These are phyloP conservation scores for Isabelozyma heimii DNA, from an alignment of 805 yeast species.

Conservation along the genomic window DNA sequence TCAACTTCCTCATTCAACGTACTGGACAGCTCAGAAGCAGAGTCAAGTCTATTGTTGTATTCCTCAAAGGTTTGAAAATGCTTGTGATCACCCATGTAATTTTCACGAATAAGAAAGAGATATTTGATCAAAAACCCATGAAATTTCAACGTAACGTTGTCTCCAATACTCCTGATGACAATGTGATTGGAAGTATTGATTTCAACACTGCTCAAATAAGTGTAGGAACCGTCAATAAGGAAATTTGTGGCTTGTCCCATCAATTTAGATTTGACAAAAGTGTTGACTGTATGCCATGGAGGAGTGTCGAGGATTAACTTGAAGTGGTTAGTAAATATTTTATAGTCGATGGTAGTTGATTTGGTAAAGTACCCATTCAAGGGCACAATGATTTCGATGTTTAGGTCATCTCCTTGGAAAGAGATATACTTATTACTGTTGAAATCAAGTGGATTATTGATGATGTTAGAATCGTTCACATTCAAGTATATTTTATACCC, in stretches of 20 bases:
- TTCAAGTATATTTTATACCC: slow-evolving; percentile 66
- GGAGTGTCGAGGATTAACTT: slow-evolving; percentile 73
- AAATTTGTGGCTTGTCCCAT: slow-evolving; percentile 71
- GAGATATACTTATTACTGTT: slow-evolving; percentile 76
- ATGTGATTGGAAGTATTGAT: slow-evolving; percentile 69
- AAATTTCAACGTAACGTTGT: slow-evolving; percentile 62
- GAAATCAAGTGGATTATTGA: slow-evolving; percentile 84
- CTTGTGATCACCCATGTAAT: slow-evolving; percentile 85
- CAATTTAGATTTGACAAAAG: slow-evolving; percentile 57
- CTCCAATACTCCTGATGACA: slow-evolving; percentile 61
- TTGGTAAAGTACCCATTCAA: slow-evolving; percentile 50
- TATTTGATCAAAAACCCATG: slow-evolving; percentile 81
- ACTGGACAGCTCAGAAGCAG: not conserved
- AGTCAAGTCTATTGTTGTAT: slow-evolving; percentile 27
- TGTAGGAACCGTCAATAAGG: slow-evolving; percentile 60
- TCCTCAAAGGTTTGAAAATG: slow-evolving; percentile 87
- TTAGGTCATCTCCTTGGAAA: slow-evolving; percentile 60
- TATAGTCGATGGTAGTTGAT: slow-evolving; percentile 50
- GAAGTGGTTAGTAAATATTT: slow-evolving; percentile 54
- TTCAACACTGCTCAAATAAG: slow-evolving; percentile 56
- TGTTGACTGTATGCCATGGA: slow-evolving; percentile 84
- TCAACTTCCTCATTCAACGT: slow-evolving; percentile 13
- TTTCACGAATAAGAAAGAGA: slow-evolving; percentile 73
- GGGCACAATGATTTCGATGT: slow-evolving; percentile 54
- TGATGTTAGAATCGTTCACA: slow-evolving; percentile 83